Evolutionary conservation across 2,329 filamentous ascomycete genomes (phyloP).

Genomic region (Sporothrix inflata): DNA sequence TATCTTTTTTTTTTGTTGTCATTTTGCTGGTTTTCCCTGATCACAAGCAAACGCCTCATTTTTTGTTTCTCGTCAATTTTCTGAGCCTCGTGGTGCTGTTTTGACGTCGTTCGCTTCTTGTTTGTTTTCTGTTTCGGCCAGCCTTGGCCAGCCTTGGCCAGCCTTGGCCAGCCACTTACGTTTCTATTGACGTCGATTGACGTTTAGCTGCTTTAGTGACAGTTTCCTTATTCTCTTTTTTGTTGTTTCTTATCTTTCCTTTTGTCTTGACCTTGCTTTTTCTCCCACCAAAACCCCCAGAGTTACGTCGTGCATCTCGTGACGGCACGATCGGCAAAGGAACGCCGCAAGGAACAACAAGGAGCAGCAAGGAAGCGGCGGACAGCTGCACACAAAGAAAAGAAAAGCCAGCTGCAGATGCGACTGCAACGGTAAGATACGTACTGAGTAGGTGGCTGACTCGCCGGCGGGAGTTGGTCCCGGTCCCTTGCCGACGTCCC

Average conservation of each 20-base stretch:
- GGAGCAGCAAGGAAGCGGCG: conserved; percentile 1
- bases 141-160: not conserved
- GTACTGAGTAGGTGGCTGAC: not conserved
- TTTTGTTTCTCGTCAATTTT: not conserved
- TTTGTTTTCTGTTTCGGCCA: not conserved
- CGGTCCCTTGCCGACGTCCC: too few species aligned
- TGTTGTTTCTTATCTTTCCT: not conserved
- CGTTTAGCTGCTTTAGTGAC: not conserved
- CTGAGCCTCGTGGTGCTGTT: not conserved
- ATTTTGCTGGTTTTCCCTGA: not conserved
- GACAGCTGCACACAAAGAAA: not conserved
- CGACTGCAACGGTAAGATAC: not conserved
- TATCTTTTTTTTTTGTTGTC: not conserved
- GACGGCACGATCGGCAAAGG: not conserved
- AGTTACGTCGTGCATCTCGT: not conserved
- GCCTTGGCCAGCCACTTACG: too few species aligned
- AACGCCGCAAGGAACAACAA: conserved; percentile 5
- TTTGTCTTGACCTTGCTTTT: not conserved
- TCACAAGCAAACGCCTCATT: not conserved
- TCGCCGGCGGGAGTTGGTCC: not conserved
- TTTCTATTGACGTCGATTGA: not conserved
- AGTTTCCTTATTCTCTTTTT: not conserved
- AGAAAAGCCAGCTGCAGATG: not conserved
- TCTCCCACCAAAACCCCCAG: not conserved
- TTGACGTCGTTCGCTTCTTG: not conserved